Evolutionary conservation across 2,329 filamentous ascomycete genomes (phyloP), one percentile per base, ranked within the genome.

Genomic region (Stagonosporopsis chrysanthemi): DNA sequence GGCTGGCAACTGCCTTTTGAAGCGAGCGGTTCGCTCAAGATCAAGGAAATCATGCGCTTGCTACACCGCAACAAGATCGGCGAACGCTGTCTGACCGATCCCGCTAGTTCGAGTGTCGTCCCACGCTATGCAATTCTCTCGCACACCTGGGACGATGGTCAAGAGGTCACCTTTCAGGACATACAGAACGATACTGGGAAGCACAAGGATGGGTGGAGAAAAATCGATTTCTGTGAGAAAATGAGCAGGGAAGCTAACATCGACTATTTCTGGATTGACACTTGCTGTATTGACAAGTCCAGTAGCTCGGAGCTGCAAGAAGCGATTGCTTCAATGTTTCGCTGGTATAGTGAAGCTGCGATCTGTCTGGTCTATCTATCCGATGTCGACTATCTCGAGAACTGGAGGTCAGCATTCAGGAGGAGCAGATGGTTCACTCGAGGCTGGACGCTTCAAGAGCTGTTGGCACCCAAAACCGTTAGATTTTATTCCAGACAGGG

Each of bases 111-210:
- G 26, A 28, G 26, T 9, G 5, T 28, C 9, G 26, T 28, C 9
- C 47, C 47, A 28, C 26, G 23, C 5, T 50, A 50, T 28, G 47
- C 47, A 1, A 42, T 50, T 8, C 38, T 50, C n/a, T 50, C 45
- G 7, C 47, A 50, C n/a, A 50, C 36, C 9, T 50, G 45, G 45
- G 29, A 19, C 14, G 19, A 23, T 24, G 24, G 29, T 6, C 5
- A 22, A 14, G 43, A 46, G 22, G 43, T 36, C n/a, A 24, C 17
- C 3, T 46, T 46, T 23, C 12, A 46, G n/a, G 43, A 46, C 29
- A 23, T 36, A 1, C 6, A 9, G 17, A 38, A 17, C n/a, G 17
- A 19, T 4, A 38, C 14, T 8, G 36, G 36, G 1, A 38, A 19
- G 6, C 6, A 38, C n/a, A 38, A 38, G n/a, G 6, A 9, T 8